Evolutionary conservation across 495 filamentous ascomycete species (phyloP).

Genomic region (Hypoxylon intermedium): DNA sequence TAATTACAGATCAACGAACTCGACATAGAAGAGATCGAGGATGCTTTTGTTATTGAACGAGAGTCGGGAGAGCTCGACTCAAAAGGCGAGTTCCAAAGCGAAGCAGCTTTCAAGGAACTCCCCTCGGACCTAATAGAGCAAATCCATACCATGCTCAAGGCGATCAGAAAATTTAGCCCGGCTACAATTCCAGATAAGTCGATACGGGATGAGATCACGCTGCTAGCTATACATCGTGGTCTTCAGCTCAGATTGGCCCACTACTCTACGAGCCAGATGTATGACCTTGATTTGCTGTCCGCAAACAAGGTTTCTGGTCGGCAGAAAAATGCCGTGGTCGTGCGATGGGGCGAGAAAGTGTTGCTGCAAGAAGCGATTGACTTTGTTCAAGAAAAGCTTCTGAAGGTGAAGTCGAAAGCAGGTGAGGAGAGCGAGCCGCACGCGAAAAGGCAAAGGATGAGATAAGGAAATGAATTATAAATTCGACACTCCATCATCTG

Average conservation of each 20-base stretch:
- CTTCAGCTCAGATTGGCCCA: slow-evolving; percentile 54
- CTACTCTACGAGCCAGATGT: slow-evolving; percentile 68
- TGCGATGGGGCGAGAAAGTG: slow-evolving; percentile 82
- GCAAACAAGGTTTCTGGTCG: slow-evolving; percentile 47
- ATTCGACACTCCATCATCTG: background rate
- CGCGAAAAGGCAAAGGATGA: slow-evolving; percentile 51
- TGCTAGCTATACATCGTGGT: slow-evolving; percentile 49
- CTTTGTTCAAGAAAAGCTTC: slow-evolving; percentile 42
- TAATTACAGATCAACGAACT: slow-evolving; percentile 29
- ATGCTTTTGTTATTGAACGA: slow-evolving; percentile 55
- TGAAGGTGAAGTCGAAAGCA: slow-evolving; percentile 42
- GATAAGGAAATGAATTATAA: slow-evolving; percentile 16
- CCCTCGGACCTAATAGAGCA: slow-evolving; percentile 49
- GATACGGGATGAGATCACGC: slow-evolving; percentile 47
- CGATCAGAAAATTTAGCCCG: slow-evolving; percentile 47
- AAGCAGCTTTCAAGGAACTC: slow-evolving; percentile 43
- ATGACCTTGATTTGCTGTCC: slow-evolving; percentile 65
- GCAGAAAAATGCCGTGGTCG: slow-evolving; percentile 72
- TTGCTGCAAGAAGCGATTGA: slow-evolving; percentile 62
- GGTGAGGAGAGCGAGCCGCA: slow-evolving; percentile 46
- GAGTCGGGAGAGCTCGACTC: slow-evolving; percentile 50
- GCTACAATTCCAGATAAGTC: slow-evolving; percentile 49
- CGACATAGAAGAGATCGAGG: slow-evolving; percentile 50
- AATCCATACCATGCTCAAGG: slow-evolving; percentile 52
- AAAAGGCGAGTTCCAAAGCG: slow-evolving; percentile 38